These are phyloP conservation scores for Thelephora ganbajun DNA, from an alignment of 768 basidiomycete genomes.

Conservation along the genomic window DNA sequence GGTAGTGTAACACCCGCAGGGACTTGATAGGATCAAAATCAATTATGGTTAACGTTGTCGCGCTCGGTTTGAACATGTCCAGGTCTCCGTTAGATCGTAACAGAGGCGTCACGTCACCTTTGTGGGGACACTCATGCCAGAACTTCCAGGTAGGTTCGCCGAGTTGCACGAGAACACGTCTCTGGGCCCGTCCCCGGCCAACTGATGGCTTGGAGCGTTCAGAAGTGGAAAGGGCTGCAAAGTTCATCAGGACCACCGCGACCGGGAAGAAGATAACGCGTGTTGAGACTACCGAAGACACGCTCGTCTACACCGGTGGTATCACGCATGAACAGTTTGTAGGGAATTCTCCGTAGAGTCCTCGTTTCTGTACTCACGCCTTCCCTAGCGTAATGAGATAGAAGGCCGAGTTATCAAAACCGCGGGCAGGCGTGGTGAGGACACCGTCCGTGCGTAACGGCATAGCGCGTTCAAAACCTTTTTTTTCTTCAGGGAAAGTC, in stretches of 20 bases:
- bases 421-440: slow-evolving; percentile 40
- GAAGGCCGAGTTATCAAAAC: slow-evolving; percentile 30
- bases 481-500: slow-evolving; percentile 32
- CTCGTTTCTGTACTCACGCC: background rate
- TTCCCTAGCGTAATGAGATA: slow-evolving; percentile 24
- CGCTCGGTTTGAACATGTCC: background rate
- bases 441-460: background rate
- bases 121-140: slow-evolving; percentile 5
- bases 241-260: slow-evolving; percentile 37
- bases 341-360: slow-evolving; percentile 13
- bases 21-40: no score
- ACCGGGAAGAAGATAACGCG: slow-evolving; percentile 36
- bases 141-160: slow-evolving; percentile 9
- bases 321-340: slow-evolving; percentile 50
- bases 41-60: no score
- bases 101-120: no score
- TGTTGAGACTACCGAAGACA: slow-evolving; percentile 47
- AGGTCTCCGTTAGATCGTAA: no score
- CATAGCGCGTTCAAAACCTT: background rate
- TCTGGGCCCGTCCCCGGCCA: background rate
- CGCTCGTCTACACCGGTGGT: slow-evolving; percentile 42
- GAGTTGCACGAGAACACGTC: background rate
- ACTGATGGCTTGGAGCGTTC: background rate
- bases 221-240: slow-evolving; percentile 64
- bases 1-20: no score